Conservation (phyloP, 345 rosid species). For the Ailanthus altissimus region DNA sequence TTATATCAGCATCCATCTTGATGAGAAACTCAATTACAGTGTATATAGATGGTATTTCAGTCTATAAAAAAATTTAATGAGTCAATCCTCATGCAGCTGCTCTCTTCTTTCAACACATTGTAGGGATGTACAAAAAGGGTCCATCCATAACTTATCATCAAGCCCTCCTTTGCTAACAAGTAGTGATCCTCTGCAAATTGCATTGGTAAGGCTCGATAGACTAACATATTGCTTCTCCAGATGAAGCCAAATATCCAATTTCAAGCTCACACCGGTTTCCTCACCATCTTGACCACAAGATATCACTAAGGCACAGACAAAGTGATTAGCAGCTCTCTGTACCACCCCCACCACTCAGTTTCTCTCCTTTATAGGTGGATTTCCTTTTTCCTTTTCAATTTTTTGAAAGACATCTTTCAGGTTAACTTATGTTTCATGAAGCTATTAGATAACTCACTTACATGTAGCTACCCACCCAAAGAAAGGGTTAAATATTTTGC, state of each 20-base stretch:
- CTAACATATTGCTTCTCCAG: neutral
- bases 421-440: neutral
- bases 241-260: neutral
- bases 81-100: neutral
- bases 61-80: neutral
- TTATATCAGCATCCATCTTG: neutral
- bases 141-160: constrained; percentile 1
- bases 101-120: neutral
- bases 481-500: neutral
- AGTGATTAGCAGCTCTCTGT: neutral
- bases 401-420: neutral
- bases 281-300: neutral
- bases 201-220: neutral
- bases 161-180: neutral
- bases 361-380: neutral
- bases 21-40: neutral
- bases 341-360: neutral
- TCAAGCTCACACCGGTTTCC: neutral
- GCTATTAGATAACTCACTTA: neutral
- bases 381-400: neutral
- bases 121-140: neutral
- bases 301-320: neutral
- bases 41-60: neutral
- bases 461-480: constrained; percentile 5
- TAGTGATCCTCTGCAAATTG: neutral